These are phyloP conservation scores for Salvia rosmarinus DNA, from an alignment of 257 asterid species.

Conservation along the genomic window DNA sequence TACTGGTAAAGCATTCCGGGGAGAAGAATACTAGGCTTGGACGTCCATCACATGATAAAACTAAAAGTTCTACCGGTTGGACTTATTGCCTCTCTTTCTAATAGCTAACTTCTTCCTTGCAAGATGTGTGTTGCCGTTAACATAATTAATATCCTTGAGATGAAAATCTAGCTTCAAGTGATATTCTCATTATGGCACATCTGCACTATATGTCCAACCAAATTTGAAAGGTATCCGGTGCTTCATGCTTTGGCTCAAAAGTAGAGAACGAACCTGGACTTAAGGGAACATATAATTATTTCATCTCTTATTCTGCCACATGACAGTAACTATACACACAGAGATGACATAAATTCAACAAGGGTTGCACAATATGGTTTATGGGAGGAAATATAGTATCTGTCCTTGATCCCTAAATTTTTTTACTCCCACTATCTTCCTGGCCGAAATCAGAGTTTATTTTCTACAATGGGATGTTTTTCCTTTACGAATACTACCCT, in stretches of 20 bases:
- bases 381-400: neutral
- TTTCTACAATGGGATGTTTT: neutral
- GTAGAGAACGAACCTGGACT: neutral
- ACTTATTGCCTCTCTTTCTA: slow-evolving; percentile 16
- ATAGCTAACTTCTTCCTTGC: neutral
- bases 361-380: slow-evolving; percentile 7
- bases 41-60: slow-evolving; percentile 49
- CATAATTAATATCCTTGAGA: neutral
- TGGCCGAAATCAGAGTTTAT: neutral
- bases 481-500: neutral
- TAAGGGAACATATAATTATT: neutral
- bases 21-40: slow-evolving; percentile 50
- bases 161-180: slow-evolving; percentile 6
- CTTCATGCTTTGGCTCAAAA: neutral
- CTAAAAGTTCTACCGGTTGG: slow-evolving; percentile 54
- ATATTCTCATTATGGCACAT: neutral
- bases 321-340: neutral
- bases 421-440: neutral
- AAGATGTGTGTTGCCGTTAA: neutral
- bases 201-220: neutral
- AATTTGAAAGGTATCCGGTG: neutral
- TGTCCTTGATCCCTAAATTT: neutral
- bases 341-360: neutral
- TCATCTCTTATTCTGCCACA: slow-evolving; percentile 1
- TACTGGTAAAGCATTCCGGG: slow-evolving; percentile 39